These are phyloP conservation scores for Colletotrichum tanaceti DNA, from an alignment of 2,329 filamentous ascomycete species.

Conservation along the genomic window DNA sequence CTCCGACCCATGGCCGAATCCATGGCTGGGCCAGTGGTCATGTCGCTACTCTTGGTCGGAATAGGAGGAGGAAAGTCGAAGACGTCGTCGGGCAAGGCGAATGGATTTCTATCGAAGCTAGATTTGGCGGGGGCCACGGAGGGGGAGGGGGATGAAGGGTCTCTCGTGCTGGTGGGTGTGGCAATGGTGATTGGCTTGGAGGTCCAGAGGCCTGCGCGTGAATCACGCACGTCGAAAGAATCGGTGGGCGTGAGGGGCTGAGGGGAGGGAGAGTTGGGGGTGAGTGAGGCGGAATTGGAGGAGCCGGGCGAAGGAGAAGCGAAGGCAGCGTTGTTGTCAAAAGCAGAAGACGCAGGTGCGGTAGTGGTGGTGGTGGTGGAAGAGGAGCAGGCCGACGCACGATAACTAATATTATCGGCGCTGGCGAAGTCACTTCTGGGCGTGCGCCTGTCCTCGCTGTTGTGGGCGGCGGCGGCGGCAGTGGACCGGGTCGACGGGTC, in stretches of 20 bases:
- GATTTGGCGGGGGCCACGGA: constrained; percentile 44
- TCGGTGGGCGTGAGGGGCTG: constrained; percentile 58
- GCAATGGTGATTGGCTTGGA: constrained; percentile 53
- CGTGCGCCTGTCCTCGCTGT: constrained; percentile 36
- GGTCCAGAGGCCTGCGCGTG: constrained; percentile 42
- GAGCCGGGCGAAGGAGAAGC: constrained; percentile 47
- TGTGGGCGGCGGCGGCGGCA: constrained; percentile 41
- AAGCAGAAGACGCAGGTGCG: constrained; percentile 45
- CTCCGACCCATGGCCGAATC: constrained; percentile 68
- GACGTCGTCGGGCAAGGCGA: constrained; percentile 45
- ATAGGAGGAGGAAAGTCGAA: constrained; percentile 42
- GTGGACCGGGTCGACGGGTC: constrained; percentile 43
- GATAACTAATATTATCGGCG: constrained; percentile 54
- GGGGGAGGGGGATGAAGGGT: constrained; percentile 44
- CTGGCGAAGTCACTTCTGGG: constrained; percentile 38
- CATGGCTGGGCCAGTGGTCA: constrained; percentile 70
- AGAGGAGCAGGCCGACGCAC: constrained; percentile 47
- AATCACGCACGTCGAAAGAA: constrained; percentile 44
- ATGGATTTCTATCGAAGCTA: constrained; percentile 43
- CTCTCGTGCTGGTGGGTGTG: constrained; percentile 43
- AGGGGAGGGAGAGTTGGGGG: constrained; percentile 55
- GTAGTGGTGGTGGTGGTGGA: constrained; percentile 45
- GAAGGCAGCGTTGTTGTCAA: constrained; percentile 42
- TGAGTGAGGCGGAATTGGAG: constrained; percentile 48
- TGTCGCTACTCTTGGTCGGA: constrained; percentile 53